A percentile compares a stretch with the other conserved stretches of the same genome.
Evolutionary conservation across 306 rosid species (phyloP).

Genomic region (Acacia melanoxylon): DNA sequence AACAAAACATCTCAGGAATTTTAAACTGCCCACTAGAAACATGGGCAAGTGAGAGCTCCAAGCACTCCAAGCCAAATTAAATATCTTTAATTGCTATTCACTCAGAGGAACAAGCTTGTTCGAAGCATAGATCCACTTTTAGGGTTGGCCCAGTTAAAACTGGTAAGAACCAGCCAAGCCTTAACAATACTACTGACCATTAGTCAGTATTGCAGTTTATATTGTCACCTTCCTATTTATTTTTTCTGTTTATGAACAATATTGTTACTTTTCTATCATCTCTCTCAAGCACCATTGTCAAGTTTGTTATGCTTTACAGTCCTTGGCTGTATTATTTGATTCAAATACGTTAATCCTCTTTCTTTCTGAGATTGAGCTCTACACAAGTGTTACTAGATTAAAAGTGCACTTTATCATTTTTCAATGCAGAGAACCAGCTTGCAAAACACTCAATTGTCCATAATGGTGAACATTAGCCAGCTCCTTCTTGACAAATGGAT

Average conservation of each 20-base stretch:
- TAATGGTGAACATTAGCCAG: neutral
- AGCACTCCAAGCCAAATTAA: neutral
- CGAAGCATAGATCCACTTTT: neutral
- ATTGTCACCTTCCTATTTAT: neutral
- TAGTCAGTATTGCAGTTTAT: neutral
- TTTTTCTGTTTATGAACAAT: neutral
- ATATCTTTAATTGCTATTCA: neutral
- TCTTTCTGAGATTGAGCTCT: neutral
- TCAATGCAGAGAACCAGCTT: slow-evolving; percentile 4
- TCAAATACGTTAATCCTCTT: neutral
- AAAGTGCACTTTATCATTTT: neutral
- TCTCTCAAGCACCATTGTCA: neutral
- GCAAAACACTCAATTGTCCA: neutral
- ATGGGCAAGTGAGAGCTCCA: neutral
- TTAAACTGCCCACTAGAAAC: neutral
- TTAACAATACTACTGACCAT: neutral
- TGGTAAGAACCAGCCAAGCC: neutral
- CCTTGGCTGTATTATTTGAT: neutral
- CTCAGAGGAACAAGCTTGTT: neutral
- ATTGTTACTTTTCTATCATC: neutral
- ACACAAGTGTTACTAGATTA: neutral
- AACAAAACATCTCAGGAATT: slow-evolving; percentile 19
- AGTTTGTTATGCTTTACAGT: neutral
- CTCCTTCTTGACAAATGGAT: neutral
- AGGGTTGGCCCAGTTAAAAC: neutral